Evolutionary conservation across 495 filamentous ascomycete species (phyloP).

Genomic region (Astrocystis sublimbata): DNA sequence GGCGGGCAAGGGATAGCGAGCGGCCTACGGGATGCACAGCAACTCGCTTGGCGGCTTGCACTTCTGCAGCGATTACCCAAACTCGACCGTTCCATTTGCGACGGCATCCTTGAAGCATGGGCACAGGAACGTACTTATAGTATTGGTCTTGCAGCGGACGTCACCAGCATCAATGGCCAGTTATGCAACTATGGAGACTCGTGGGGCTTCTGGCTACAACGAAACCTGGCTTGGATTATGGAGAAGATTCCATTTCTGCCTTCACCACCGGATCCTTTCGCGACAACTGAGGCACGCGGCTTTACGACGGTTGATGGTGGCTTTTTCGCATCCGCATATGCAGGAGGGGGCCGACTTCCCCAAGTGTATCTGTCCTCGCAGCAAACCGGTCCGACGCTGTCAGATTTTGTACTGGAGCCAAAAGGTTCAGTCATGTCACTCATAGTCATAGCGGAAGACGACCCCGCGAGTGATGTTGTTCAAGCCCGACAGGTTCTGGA

Average conservation of each 20-base stretch:
- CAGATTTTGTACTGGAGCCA: conserved; percentile 22
- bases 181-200: conserved; percentile 28
- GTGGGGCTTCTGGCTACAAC: conserved; percentile 21
- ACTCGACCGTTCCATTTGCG: conserved; percentile 1
- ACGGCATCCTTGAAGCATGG: conserved; percentile 27
- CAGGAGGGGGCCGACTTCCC: conserved; percentile 27
- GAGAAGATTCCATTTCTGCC: conserved; percentile 20
- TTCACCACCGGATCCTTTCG: conserved; percentile 7
- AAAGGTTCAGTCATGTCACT: conserved; percentile 22
- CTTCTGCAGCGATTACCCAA: conserved; percentile 32
- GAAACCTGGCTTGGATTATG: conserved; percentile 17
- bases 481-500: conserved; percentile 18
- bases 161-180: conserved; percentile 30
- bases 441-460: conserved; percentile 10
- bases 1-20: conserved; percentile 57
- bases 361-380: conserved; percentile 30
- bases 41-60: conserved; percentile 51
- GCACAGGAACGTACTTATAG: conserved; percentile 27
- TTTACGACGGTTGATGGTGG: conserved; percentile 25
- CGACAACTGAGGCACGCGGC: conserved; percentile 20
- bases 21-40: conserved; percentile 40
- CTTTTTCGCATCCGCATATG: conserved; percentile 26
- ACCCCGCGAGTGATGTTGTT: not conserved
- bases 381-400: conserved; percentile 13
- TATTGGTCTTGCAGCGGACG: conserved; percentile 23